Evolutionary conservation across 495 filamentous ascomycete genomes (phyloP), one percentile per base, ranked within the genome.

Genomic region (Lasiosphaeris hirsuta): DNA sequence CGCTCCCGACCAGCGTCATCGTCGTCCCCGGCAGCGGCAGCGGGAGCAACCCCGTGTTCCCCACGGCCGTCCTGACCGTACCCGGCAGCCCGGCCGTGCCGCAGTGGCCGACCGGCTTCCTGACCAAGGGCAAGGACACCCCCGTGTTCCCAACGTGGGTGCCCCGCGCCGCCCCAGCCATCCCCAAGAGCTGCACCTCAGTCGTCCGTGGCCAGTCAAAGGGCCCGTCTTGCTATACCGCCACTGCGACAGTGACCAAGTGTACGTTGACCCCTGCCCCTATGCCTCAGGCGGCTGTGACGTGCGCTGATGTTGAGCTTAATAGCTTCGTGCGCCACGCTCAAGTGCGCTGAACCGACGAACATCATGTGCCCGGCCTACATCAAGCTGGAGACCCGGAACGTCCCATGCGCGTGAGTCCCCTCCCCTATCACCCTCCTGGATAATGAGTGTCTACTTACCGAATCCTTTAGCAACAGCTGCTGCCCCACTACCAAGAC

Each of bases 401-500:
- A 39, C 14, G 53, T 55, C 14, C 53, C 53, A 10, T 55, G 53
- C 53, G 37, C 35, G 53, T 47, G 38, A 23, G 53, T 55, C 7
- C 15, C 6, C 6, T 3, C 7, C 11, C 43, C 19, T 6, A n/a
- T 51, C 38, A 40, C 3, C 0, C 13, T 5, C 13, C 0, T 8
- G 13, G 1, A 11, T n/a, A 34, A 47, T 5, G 10, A n/a, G 18
- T 19, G n/a, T 47, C 0, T 42, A 41, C 50, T 53, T 19, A 50
- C 51, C 8, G 2, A 11, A 17, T 10, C 3, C 2, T n/a, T n/a
- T 33, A 68, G 70, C 30, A 73, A 68, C 23, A 65, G 71, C 58
- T 76, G 72, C 63, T 77, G 75, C 64, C 69, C 73, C 14, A 62
- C 50, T 8, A 77, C 73, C 2, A 46, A 66, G 33, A 75, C 72